These are phyloP conservation scores for Tetrahymena elliotti DNA, from an alignment of 73 alveolate genomes.

Conservation along the genomic window DNA sequence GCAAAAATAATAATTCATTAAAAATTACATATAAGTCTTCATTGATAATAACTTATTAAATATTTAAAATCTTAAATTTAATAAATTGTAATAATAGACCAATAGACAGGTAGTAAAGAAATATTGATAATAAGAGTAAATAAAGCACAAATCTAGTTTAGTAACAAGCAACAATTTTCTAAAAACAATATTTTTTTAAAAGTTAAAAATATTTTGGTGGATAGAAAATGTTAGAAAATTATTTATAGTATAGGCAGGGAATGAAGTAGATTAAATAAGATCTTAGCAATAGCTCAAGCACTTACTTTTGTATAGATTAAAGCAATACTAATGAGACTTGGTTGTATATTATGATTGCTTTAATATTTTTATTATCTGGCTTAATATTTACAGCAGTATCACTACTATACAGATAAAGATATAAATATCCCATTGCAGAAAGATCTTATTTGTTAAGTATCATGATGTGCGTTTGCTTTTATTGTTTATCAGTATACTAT, in stretches of 20 bases:
- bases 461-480: background rate
- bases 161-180: no score
- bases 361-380: background rate
- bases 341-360: background rate
- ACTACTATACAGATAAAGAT: background rate
- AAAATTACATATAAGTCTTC: background rate
- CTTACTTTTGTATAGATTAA: background rate
- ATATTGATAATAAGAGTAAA: no score
- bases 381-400: background rate
- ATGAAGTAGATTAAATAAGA: background rate
- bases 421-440: background rate
- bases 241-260: background rate
- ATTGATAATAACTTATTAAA: no score
- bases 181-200: no score
- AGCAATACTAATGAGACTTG: background rate
- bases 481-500: background rate
- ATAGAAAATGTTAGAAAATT: background rate
- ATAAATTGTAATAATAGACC: background rate
- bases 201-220: no score
- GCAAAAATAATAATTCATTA: background rate
- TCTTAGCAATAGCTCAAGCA: background rate
- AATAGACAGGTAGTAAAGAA: background rate
- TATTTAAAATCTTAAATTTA: background rate
- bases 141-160: background rate
- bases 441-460: background rate